Evolutionary conservation across 2,329 filamentous ascomycete genomes (phyloP), one percentile per base, ranked within the genome.

Genomic region (Cercospora zeae-maydis): DNA sequence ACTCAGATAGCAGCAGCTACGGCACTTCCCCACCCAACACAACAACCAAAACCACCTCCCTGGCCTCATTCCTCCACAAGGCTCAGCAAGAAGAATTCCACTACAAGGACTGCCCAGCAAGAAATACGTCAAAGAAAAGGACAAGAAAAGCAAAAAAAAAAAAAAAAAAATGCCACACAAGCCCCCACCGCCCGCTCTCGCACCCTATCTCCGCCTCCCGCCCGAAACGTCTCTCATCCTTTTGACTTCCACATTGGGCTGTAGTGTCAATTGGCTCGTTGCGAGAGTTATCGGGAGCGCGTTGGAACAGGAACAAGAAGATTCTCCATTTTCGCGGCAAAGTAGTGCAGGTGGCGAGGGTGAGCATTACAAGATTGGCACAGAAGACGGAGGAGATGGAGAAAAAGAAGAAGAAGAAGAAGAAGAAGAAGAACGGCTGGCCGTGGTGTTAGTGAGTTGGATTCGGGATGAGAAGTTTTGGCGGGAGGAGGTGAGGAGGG

Each of bases 361-460:
- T 6, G 24, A 27, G 24, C n/a, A n/a, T n/a, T n/a, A n/a, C n/a
- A n/a, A n/a, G n/a, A n/a, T n/a, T n/a, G n/a, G n/a, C n/a, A n/a
- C n/a, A n/a, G n/a, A 33, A 33, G 10, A 9, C 11, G 33, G 11
- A 2, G 33, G 8, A 3, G 33, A 13, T 9, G n/a, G 13, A 13
- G 10, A 5, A 14, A 13, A 13, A 37, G 13, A 14, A 37, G 34
- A 14, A 37, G 34, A n/a, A 1, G 13, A 37, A 13, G 13, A 37
- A 5, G 14, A 61, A 73, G 31, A 57, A 3, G 72, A 77, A 70
- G 72, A 68, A 2, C 71, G 72, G 16, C 42, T 68, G 9, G 75
- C 74, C 16, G 76, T 97, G 0, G 81, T 96, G 2, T 80, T 97
- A 2, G 86, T 95, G 62, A 96, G 90, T 78, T 96, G 95, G 77